Conservation (phyloP, 1,284 basidiomycete species). For the Leccinum fuscescens region DNA sequence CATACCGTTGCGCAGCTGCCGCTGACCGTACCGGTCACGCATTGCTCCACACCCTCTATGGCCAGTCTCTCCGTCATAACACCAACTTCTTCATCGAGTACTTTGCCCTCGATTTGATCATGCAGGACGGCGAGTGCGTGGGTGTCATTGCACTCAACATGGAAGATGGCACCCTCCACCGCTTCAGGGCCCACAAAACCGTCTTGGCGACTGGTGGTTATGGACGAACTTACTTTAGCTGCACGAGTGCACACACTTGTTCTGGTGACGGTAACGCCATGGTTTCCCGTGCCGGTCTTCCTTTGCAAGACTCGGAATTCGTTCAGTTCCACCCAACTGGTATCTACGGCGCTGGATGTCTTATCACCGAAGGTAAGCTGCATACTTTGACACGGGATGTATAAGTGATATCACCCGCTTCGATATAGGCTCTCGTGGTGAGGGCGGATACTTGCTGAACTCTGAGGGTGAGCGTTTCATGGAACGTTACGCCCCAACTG, state of each 20-base stretch:
- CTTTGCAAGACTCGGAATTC: conserved; percentile 97
- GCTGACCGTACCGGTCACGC: conserved; percentile 99
- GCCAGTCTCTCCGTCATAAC: conserved; percentile 98
- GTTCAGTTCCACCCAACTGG: conserved; percentile 99
- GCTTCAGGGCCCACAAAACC: conserved; percentile 98
- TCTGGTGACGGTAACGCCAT: conserved; percentile 99
- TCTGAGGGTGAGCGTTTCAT: conserved; percentile 99
- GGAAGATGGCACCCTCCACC: conserved; percentile 98
- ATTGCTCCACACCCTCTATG: conserved; percentile 97
- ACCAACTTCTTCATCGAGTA: conserved; percentile 99
- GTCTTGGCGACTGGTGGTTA: conserved; percentile 98
- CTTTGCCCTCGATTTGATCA: conserved; percentile 97
- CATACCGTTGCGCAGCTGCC: conserved; percentile 97
- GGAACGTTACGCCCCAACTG: conserved; percentile 99
- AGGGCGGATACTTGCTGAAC: conserved; percentile 98
- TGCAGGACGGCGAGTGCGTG: conserved; percentile 98
- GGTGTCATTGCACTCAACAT: conserved; percentile 99
- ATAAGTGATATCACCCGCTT: not conserved
- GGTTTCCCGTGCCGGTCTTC: conserved; percentile 95
- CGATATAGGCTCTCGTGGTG: conserved; percentile 87
- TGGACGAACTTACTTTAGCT: conserved; percentile 98
- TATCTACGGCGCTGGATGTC: conserved; percentile 98
- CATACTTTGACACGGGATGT: not conserved
- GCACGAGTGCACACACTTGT: conserved; percentile 98
- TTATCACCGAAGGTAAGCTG: conserved; percentile 90